phyloP scores from a whole-genome alignment of 2,329 filamentous ascomycete genomes.

The Lasiodiplodia citricola region DNA sequence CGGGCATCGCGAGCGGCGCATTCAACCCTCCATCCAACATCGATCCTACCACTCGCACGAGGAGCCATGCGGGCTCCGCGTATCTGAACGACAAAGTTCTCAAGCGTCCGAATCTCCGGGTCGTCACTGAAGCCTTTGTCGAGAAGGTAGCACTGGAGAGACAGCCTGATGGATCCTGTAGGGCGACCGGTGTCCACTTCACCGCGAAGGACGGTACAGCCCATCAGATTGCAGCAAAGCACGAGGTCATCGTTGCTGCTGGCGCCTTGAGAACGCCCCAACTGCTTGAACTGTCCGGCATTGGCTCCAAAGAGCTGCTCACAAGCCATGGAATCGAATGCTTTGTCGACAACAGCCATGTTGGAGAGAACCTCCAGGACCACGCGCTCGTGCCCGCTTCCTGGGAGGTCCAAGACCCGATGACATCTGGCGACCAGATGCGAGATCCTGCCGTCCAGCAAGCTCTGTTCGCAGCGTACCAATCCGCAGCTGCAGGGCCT shows the following conservation, averaged over 20 bases:
- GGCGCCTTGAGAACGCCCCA: slow-evolving; percentile 39
- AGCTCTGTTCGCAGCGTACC: slow-evolving; percentile 31
- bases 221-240: slow-evolving; percentile 32
- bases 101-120: slow-evolving; percentile 32
- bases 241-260: slow-evolving; percentile 39
- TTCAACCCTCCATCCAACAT: slow-evolving; percentile 24
- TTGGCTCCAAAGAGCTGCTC: slow-evolving; percentile 32
- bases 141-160: slow-evolving; percentile 28
- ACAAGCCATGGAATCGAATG: slow-evolving; percentile 21
- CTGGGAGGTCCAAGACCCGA: slow-evolving; percentile 26
- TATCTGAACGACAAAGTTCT: slow-evolving; percentile 30
- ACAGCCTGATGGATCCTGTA: slow-evolving; percentile 10
- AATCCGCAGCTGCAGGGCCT: slow-evolving; percentile 32
- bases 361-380: slow-evolving; percentile 29
- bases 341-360: slow-evolving; percentile 28
- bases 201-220: slow-evolving; percentile 12
- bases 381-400: slow-evolving; percentile 27
- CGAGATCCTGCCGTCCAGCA: slow-evolving; percentile 33
- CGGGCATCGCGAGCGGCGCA: slow-evolving; percentile 27
- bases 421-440: slow-evolving; percentile 34
- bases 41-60: slow-evolving; percentile 24
- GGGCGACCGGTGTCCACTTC: slow-evolving; percentile 23
- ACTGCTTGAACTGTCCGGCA: slow-evolving; percentile 41
- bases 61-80: slow-evolving; percentile 31
- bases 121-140: slow-evolving; percentile 26